Conservation (phyloP, 805 yeast species). For the Suhomyces pyralidae region DNA sequence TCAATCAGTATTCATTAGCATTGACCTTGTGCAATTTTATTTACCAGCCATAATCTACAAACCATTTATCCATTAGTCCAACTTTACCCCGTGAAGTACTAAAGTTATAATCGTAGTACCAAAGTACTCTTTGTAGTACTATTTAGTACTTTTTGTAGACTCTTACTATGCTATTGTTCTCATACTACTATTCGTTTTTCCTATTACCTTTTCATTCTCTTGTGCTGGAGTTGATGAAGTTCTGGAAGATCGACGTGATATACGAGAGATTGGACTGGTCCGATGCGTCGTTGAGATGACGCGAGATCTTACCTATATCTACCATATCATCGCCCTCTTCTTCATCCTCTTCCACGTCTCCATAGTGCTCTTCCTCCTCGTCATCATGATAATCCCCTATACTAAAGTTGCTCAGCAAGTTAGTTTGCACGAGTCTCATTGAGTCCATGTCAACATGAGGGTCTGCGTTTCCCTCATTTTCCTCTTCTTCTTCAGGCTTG, state of each 20-base stretch:
- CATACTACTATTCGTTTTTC: too few species aligned
- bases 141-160: too few species aligned
- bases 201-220: not conserved
- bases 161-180: too few species aligned
- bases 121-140: too few species aligned
- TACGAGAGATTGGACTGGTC: conserved; percentile 29
- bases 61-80: too few species aligned
- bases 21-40: too few species aligned
- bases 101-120: not conserved
- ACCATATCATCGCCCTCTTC: conserved; percentile 20
- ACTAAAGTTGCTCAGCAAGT: conserved; percentile 34
- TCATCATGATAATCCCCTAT: conserved; percentile 30
- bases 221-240: conserved; percentile 31
- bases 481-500: conserved; percentile 58
- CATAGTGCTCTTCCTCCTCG: conserved; percentile 17
- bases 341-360: conserved; percentile 26
- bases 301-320: conserved; percentile 23
- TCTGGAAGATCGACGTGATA: conserved; percentile 36
- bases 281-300: conserved; percentile 17
- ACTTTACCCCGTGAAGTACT: too few species aligned
- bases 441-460: conserved; percentile 12
- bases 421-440: conserved; percentile 34
- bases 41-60: too few species aligned
- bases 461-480: conserved; percentile 17
- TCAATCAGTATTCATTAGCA: too few species aligned